Conservation (phyloP, 2,329 filamentous ascomycete species). For the Scedosporium boydii region DNA sequence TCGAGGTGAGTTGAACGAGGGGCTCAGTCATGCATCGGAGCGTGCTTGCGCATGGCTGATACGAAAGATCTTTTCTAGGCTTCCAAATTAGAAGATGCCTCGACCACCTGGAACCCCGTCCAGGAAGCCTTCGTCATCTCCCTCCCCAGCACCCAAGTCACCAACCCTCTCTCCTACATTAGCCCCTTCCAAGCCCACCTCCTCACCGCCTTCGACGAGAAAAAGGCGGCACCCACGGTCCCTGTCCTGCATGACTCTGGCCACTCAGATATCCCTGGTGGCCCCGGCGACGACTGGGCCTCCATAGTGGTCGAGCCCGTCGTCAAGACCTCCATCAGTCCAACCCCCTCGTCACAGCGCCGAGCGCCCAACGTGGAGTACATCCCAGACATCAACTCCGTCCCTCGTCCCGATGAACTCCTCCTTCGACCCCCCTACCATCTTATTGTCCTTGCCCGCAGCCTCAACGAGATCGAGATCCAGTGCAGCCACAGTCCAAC, state of each 20-base stretch:
- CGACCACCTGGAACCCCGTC: constrained; percentile 27
- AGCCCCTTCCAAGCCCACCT: constrained; percentile 25
- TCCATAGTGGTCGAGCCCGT: constrained; percentile 22
- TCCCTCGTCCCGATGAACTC: constrained; percentile 38
- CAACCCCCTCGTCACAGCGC: not conserved
- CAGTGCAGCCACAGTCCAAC: constrained; percentile 38
- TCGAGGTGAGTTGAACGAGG: constrained; percentile 16
- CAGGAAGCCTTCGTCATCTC: constrained; percentile 27
- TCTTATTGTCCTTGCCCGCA: constrained; percentile 25
- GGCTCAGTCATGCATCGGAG: not conserved
- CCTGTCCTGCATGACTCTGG: not conserved
- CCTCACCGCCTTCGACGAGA: constrained; percentile 23
- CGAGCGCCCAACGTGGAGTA: constrained; percentile 17
- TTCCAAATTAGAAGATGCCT: constrained; percentile 17
- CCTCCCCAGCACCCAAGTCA: constrained; percentile 23
- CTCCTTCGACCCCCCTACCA: constrained; percentile 37
- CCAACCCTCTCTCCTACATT: constrained; percentile 22
- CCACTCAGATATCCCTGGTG: not conserved
- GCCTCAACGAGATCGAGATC: constrained; percentile 25
- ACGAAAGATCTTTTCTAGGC: constrained; percentile 15
- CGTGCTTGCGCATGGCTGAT: not conserved
- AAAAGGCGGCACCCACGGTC: constrained; percentile 8
- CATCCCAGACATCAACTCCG: constrained; percentile 28
- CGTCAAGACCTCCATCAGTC: constrained; percentile 21
- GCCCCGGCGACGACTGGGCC: constrained; percentile 31